Conservation (phyloP, 768 basidiomycete genomes). For the Termitomyces sp. region DNA sequence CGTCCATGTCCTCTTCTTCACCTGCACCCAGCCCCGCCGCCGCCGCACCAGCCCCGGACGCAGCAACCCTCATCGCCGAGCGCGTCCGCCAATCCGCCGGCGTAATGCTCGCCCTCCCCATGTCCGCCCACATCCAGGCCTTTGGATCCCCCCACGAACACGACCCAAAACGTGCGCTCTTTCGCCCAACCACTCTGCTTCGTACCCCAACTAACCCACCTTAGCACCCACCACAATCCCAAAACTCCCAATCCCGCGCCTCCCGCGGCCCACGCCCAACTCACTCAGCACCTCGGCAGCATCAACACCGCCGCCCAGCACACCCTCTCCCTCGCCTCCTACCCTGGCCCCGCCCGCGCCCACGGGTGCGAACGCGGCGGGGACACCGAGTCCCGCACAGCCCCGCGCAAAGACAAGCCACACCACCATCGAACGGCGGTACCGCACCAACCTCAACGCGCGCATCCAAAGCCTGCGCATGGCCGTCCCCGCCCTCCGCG, state of each 20-base stretch:
- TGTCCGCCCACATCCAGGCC: constrained; percentile 29
- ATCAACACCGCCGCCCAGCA: constrained; percentile 36
- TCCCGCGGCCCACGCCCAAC: constrained; percentile 23
- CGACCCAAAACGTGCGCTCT: not conserved
- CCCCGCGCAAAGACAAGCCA: constrained; percentile 74
- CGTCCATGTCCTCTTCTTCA: constrained; percentile 49
- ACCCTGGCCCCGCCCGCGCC: constrained; percentile 13
- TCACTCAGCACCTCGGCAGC: constrained; percentile 32
- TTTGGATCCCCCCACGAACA: constrained; percentile 17
- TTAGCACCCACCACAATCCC: constrained; percentile 16
- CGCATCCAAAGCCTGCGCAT: constrained; percentile 77
- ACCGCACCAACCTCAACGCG: constrained; percentile 85
- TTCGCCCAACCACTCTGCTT: too few species aligned
- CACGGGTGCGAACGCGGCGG: too few species aligned
- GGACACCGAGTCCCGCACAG: constrained; percentile 7
- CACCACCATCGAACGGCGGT: constrained; percentile 84
- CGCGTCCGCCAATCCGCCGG: constrained; percentile 51
- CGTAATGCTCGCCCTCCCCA: constrained; percentile 47
- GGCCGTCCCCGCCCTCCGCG: constrained; percentile 79
- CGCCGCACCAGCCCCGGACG: too few species aligned
- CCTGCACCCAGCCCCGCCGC: constrained; percentile 29
- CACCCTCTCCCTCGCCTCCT: too few species aligned
- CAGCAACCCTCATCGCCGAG: constrained; percentile 35
- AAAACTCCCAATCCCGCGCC: constrained; percentile 36
- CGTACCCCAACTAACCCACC: constrained; percentile 1